Base-by-base conservation (phyloP, 2,329 filamentous ascomycete species). In the Colletotrichum endophyticum region DNA sequence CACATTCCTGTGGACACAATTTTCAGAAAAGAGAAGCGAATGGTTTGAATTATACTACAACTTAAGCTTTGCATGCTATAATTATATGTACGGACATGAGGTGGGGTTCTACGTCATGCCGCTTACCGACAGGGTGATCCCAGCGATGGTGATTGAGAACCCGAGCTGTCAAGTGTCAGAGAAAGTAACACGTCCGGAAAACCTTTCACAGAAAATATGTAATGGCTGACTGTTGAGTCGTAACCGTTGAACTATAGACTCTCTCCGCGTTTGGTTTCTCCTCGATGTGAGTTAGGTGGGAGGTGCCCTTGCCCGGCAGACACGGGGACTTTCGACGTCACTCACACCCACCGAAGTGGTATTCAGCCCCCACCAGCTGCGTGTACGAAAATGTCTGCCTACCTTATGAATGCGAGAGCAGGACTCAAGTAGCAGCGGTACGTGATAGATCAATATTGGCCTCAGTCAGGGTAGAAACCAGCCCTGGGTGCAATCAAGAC, bases 141-240 rank as follows among this genome's bases (percentile, higher is more conserved):
- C 56, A 11, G 25, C 56, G 6, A 6, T 28, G 27, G 25, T 28
- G 3, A 28, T 13, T 16, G 1, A 28, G 16, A 9, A 19, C 8
- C 56, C 22, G 56, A 59, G 56, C 56, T 59, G 56, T 59, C 56
- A 59, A 59, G 15, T 28, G 22, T 59, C 15, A 59, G 8, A 59
- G 56, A 28, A 13, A 28, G 27, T 0, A 22, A 0, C 25, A 53
- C 56, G 13, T 28, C 15, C 15, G 6, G 13, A 5, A 59, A 59
- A 28, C 2, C 4, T 1, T 11, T 22, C 22, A 28, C n/a, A 0
- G 9, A 1, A 59, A 2, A 8, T 22, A 0, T 22, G n/a, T 22
- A 22, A 19, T 19, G 1, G 13, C 2, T 11, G 22, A 59, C 53
- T 57, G 13, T 19, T 25, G 22, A 22, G 2, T 53, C 2, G n/a